Conservation (phyloP, 169 alveolate species). For the Cryptosporidium baileyi region DNA sequence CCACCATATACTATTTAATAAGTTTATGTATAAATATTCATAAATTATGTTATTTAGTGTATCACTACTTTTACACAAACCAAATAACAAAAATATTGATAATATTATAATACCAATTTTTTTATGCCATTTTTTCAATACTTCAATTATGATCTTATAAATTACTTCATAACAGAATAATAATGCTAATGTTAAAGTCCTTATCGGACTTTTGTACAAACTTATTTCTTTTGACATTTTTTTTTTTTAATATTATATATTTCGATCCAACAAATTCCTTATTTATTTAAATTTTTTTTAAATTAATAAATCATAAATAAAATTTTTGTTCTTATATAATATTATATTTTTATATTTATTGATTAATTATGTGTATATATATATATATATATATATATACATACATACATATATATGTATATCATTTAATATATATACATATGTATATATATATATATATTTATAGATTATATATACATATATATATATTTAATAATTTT, state of each 20-base stretch:
- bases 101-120: constrained; percentile 2
- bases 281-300: too few relatives aligned
- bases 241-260: background rate
- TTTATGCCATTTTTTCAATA: constrained; percentile 10
- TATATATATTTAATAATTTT: too few relatives aligned
- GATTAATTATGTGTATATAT: too few relatives aligned
- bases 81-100: background rate
- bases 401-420: background rate
- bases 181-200: constrained; percentile 34
- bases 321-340: too few relatives aligned
- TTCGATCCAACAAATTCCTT: too few relatives aligned
- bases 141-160: background rate
- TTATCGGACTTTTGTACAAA: constrained; percentile 31
- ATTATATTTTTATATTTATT: too few relatives aligned
- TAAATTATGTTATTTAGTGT: background rate
- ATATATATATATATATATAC: background rate
- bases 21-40: constrained; percentile 46
- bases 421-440: background rate
- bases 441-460: background rate
- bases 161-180: constrained; percentile 19
- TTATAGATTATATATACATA: too few relatives aligned
- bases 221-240: background rate
- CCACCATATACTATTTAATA: constrained; percentile 79
- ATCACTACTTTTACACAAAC: background rate
- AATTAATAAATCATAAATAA: too few relatives aligned